These are phyloP conservation scores for Colletotrichum endophyticum DNA, from an alignment of 2,329 filamentous ascomycete genomes.

Conservation along the genomic window DNA sequence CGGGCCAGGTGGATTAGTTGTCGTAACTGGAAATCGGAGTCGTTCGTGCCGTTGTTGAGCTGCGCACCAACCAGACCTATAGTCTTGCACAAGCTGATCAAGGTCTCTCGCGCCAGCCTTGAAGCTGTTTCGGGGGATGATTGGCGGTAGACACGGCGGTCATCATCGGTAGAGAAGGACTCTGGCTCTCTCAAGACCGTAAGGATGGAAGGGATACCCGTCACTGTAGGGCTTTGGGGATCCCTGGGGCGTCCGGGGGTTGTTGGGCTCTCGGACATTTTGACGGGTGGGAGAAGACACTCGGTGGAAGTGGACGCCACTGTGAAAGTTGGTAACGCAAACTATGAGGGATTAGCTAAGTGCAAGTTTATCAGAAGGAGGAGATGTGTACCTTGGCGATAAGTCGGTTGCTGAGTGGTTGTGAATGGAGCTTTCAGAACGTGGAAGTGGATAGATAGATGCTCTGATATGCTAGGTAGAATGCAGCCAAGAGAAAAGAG, in stretches of 20 bases:
- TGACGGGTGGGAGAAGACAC: background rate
- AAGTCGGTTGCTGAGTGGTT: background rate
- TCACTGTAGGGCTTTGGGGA: conserved; percentile 4
- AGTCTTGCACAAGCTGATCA: conserved; percentile 18
- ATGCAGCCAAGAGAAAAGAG: background rate
- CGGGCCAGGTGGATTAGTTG: conserved; percentile 19
- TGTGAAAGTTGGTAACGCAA: background rate
- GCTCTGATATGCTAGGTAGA: background rate
- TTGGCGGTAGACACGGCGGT: conserved; percentile 9
- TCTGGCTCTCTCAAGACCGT: conserved; percentile 16
- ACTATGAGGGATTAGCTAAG: background rate
- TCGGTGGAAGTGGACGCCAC: background rate
- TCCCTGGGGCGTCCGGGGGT: background rate
- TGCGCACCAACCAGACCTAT: conserved; percentile 13
- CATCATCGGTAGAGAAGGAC: conserved; percentile 2
- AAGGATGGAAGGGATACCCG: conserved; percentile 14
- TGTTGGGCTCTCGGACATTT: conserved; percentile 13
- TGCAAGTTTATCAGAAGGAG: background rate
- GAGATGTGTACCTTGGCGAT: background rate
- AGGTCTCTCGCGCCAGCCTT: conserved; percentile 11
- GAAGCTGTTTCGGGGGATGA: conserved; percentile 11
- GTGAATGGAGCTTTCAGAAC: background rate
- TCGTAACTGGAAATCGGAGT: conserved; percentile 15
- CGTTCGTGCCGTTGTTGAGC: conserved; percentile 17
- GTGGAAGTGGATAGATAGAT: background rate